phyloP scores from a whole-genome alignment of 257 asterid species.

The Fraxinus pennsylvanica region DNA sequence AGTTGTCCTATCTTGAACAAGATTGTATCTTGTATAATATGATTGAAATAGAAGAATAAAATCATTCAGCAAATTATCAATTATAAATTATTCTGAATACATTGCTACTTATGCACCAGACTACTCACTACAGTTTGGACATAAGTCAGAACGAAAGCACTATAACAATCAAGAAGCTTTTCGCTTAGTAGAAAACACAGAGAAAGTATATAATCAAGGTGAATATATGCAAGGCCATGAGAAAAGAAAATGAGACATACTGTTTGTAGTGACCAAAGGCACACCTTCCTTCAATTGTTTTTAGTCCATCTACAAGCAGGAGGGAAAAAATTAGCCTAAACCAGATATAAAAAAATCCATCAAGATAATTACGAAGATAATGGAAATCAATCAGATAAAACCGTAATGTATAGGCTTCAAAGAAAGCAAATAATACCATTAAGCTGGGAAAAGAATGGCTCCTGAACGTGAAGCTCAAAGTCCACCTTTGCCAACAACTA shows the following conservation, averaged over 20 bases:
- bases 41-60: too few species aligned
- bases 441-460: slow-evolving; percentile 80
- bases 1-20: too few species aligned
- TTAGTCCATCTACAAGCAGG: slow-evolving; percentile 57
- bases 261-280: slow-evolving; percentile 63
- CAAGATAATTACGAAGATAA: background rate
- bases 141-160: background rate
- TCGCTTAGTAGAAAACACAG: too few species aligned
- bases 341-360: background rate
- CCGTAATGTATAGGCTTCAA: background rate
- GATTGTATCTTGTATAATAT: too few species aligned
- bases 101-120: background rate
- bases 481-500: slow-evolving; percentile 64
- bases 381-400: slow-evolving; percentile 3
- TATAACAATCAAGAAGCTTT: background rate
- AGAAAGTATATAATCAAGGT: background rate
- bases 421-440: slow-evolving; percentile 46
- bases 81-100: background rate
- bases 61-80: too few species aligned
- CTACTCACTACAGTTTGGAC: background rate
- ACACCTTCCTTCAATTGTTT: slow-evolving; percentile 92
- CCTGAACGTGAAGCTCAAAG: slow-evolving; percentile 87
- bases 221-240: background rate
- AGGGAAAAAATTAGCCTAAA: slow-evolving; percentile 7
- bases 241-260: slow-evolving; percentile 35